phyloP scores from a whole-genome alignment of 305 asterid species.

The Solanum chacoense region DNA sequence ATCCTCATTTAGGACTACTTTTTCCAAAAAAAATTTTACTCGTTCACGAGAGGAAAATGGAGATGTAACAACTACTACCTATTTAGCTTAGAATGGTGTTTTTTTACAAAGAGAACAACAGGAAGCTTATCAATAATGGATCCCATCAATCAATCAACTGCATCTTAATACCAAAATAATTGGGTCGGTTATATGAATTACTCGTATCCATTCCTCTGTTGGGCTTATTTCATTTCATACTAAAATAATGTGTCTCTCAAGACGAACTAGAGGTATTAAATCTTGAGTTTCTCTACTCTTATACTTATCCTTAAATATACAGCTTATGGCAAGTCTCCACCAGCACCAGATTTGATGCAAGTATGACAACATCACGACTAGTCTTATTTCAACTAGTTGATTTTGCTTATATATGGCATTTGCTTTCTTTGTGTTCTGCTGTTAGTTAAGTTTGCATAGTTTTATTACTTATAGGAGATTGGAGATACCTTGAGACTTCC shows the following conservation, averaged over 20 bases:
- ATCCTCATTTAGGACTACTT: neutral
- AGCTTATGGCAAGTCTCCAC: neutral
- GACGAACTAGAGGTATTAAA: neutral
- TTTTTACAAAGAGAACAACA: neutral
- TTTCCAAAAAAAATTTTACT: neutral
- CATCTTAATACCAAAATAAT: neutral
- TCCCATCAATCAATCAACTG: neutral
- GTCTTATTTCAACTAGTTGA: neutral
- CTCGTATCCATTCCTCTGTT: neutral
- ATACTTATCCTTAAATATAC: neutral
- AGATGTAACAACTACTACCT: neutral
- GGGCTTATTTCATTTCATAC: neutral
- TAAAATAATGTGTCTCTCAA: neutral
- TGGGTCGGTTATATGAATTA: neutral
- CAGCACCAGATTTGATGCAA: neutral
- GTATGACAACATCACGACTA: neutral
- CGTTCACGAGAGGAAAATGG: neutral
- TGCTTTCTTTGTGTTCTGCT: neutral
- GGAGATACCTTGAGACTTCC: neutral
- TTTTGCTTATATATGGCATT: neutral
- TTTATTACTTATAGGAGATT: neutral
- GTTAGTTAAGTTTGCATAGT: neutral
- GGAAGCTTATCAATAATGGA: neutral
- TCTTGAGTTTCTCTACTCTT: neutral
- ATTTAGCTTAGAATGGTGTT: neutral